Evolutionary conservation across 2,329 filamentous ascomycete species (phyloP).

Genomic region (Leptographium procerum): DNA sequence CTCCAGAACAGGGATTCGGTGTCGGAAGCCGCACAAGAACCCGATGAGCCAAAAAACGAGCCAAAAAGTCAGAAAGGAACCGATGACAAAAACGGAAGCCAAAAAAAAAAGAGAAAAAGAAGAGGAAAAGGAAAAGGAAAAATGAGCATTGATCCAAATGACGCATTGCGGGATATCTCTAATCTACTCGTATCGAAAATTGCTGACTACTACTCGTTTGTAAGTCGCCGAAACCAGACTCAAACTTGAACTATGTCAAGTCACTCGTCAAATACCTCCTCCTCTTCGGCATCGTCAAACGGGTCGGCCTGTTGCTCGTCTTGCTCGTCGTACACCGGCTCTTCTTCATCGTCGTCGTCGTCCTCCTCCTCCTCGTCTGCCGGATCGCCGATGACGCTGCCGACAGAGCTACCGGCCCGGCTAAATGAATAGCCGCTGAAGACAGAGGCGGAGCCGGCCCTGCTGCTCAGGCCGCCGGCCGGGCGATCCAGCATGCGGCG

Average conservation of each 20-base stretch:
- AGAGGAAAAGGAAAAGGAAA: background rate
- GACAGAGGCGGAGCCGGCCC: conserved; percentile 34
- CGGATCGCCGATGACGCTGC: conserved; percentile 10
- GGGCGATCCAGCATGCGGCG: conserved; percentile 42
- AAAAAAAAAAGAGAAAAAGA: background rate
- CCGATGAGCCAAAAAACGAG: too few species aligned
- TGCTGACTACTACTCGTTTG: background rate
- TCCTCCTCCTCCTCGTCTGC: conserved; percentile 5
- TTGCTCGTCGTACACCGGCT: conserved; percentile 5
- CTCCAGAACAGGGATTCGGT: background rate
- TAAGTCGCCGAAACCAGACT: background rate
- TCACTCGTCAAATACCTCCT: background rate
- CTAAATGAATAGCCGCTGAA: conserved; percentile 30
- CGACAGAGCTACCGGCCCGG: conserved; percentile 20
- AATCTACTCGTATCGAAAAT: too few species aligned
- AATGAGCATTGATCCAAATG: background rate
- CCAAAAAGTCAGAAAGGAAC: too few species aligned
- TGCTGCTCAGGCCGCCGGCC: conserved; percentile 19
- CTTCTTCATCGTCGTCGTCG: background rate
- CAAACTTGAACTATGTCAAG: background rate
- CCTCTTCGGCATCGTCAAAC: background rate
- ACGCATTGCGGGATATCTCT: background rate
- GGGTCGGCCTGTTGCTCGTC: conserved; percentile 2
- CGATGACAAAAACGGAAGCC: too few species aligned
- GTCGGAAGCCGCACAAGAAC: background rate